Evolutionary conservation across 495 filamentous ascomycete species (phyloP).

Genomic region (Aspergillus cristatus): DNA sequence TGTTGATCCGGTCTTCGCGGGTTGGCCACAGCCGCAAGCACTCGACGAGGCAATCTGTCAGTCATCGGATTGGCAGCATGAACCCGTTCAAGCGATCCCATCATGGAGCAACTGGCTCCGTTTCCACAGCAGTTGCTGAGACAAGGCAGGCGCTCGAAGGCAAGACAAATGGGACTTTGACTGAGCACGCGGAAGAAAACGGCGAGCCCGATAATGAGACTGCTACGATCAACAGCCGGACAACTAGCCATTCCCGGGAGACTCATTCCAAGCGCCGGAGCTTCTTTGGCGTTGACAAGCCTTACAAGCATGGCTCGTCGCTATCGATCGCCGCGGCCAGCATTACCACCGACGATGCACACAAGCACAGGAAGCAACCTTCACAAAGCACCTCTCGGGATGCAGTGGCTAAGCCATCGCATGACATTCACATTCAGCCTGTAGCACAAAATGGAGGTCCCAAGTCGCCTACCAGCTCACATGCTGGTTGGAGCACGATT

Average conservation of each 20-base stretch:
- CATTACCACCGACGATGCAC: slow-evolving; percentile 15
- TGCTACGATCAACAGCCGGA: slow-evolving; percentile 36
- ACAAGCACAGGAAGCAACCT: slow-evolving; percentile 17
- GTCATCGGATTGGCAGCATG: slow-evolving; percentile 40
- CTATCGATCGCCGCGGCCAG: slow-evolving; percentile 19
- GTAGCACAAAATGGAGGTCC: no score
- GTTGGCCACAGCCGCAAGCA: slow-evolving; percentile 26
- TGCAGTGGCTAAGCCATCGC: slow-evolving; percentile 20
- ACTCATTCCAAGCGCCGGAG: slow-evolving; percentile 33
- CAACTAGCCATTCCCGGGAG: slow-evolving; percentile 30
- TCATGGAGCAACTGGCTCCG: slow-evolving; percentile 27
- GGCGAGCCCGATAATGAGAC: slow-evolving; percentile 28
- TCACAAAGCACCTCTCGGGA: slow-evolving; percentile 26
- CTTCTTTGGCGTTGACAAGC: slow-evolving; percentile 34
- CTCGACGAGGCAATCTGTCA: slow-evolving; percentile 31
- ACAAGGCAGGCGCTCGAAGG: slow-evolving; percentile 14
- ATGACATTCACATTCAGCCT: slow-evolving; percentile 24
- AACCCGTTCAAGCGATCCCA: slow-evolving; percentile 39
- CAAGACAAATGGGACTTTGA: slow-evolving; percentile 14
- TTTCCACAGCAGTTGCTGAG: slow-evolving; percentile 18
- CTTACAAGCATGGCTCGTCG: slow-evolving; percentile 28
- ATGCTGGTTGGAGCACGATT: slow-evolving; percentile 31
- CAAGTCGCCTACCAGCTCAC: slow-evolving; percentile 24
- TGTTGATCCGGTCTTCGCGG: slow-evolving; percentile 25
- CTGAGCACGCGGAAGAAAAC: slow-evolving; percentile 6